phyloP scores from a whole-genome alignment of 306 rosid species.

The Cicer chorassanicum region DNA sequence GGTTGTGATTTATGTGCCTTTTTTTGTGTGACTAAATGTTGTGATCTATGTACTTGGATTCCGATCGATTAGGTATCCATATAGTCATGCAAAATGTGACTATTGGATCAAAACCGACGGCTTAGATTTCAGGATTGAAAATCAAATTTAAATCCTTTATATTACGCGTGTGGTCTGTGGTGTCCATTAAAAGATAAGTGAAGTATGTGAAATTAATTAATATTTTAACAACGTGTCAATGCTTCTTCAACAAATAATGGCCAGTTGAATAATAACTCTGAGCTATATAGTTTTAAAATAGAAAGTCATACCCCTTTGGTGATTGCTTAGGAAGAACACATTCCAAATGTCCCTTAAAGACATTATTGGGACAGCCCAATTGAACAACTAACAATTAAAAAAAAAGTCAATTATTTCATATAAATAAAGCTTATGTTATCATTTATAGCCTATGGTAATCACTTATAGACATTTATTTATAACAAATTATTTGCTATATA shows the following conservation, averaged over 20 bases:
- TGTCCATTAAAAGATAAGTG: not conserved
- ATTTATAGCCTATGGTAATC: conserved; percentile 34
- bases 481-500: conserved; percentile 32
- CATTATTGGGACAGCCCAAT: conserved; percentile 46
- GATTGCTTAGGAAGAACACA: conserved; percentile 1
- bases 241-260: conserved; percentile 16
- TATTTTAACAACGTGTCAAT: not conserved
- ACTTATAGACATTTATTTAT: conserved; percentile 10
- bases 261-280: conserved; percentile 7
- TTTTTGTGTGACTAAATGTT: too few species aligned
- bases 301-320: conserved; percentile 34
- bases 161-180: not conserved
- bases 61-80: not conserved
- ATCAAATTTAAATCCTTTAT: not conserved
- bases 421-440: conserved; percentile 30
- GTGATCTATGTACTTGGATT: not conserved
- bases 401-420: conserved; percentile 43
- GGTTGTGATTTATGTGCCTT: not conserved
- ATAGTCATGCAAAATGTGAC: not conserved
- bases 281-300: conserved; percentile 3
- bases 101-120: not conserved
- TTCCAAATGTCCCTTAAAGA: conserved; percentile 44
- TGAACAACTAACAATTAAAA: conserved; percentile 41
- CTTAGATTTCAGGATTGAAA: not conserved
- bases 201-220: not conserved